phyloP scores from a whole-genome alignment of 1,284 basidiomycete genomes.

The Puccinia polysora region DNA sequence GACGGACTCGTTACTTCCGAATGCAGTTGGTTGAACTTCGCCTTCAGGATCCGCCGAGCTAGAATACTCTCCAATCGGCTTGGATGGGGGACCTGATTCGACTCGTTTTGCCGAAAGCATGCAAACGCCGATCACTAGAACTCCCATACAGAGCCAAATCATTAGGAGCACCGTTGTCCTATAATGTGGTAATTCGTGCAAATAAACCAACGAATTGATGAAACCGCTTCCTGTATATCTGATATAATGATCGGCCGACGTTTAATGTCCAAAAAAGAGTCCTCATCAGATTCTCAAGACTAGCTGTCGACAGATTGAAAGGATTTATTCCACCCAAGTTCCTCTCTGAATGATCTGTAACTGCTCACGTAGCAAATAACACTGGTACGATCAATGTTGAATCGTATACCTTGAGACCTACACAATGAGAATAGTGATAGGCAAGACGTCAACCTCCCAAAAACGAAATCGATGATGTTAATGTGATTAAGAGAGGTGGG shows the following conservation, averaged over 20 bases:
- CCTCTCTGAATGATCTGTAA: neutral
- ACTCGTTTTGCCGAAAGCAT: constrained; percentile 39
- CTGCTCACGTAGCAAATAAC: constrained; percentile 56
- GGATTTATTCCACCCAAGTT: neutral
- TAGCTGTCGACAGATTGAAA: too few species aligned
- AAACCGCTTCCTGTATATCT: constrained; percentile 44
- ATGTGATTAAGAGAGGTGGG: neutral
- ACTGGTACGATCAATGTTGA: constrained; percentile 69
- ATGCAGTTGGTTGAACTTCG: constrained; percentile 31
- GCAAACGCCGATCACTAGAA: constrained; percentile 38
- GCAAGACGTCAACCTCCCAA: too few species aligned
- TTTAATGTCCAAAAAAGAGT: neutral
- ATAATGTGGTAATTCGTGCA: constrained; percentile 39
- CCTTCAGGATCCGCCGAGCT: constrained; percentile 37
- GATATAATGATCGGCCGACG: neutral
- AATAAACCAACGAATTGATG: constrained; percentile 42
- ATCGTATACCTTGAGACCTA: constrained; percentile 51
- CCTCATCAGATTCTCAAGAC: neutral
- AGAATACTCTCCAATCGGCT: constrained; percentile 29
- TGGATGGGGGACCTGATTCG: neutral
- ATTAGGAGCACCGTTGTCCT: constrained; percentile 30
- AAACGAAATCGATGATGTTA: too few species aligned
- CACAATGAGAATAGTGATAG: too few species aligned
- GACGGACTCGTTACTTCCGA: constrained; percentile 11
- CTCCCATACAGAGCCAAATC: constrained; percentile 40